phyloP scores from a whole-genome alignment of 192 early-diverging fungal species.

The Thamnidium elegans region DNA sequence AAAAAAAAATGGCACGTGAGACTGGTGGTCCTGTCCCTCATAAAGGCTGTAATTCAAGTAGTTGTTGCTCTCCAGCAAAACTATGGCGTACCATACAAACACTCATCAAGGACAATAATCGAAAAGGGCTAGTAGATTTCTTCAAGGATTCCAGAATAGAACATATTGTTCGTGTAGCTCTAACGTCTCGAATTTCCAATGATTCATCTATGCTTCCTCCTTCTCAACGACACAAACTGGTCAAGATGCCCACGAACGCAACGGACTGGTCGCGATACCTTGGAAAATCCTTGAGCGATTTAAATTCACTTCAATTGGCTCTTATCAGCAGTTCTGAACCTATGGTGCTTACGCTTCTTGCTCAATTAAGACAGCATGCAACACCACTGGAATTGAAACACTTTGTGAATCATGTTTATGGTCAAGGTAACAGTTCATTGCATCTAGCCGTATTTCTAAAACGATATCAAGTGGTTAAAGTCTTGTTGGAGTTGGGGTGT shows the following conservation, averaged over 20 bases:
- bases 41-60: constrained; percentile 16
- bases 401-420: constrained; percentile 32
- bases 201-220: constrained; percentile 20
- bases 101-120: constrained; percentile 7
- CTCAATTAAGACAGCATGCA: constrained; percentile 4
- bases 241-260: neutral
- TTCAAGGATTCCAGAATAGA: constrained; percentile 8
- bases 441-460: constrained; percentile 23
- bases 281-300: constrained; percentile 20
- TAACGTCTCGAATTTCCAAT: constrained; percentile 17
- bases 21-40: neutral
- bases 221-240: constrained; percentile 18
- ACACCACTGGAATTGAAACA: neutral
- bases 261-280: constrained; percentile 5
- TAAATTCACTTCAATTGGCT: constrained; percentile 31
- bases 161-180: constrained; percentile 23
- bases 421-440: constrained; percentile 21
- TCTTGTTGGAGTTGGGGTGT: constrained; percentile 20
- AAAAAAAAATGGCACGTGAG: neutral
- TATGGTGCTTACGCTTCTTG: constrained; percentile 12
- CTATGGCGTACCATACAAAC: constrained; percentile 28
- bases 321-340: constrained; percentile 13
- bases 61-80: constrained; percentile 13
- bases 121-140: constrained; percentile 4
- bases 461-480: constrained; percentile 13